Percentiles rank a stretch among this genome's conserved stretches.
Evolutionary conservation across 2,329 filamentous ascomycete genomes (phyloP).

Genomic region (Venturia oleaginea): DNA sequence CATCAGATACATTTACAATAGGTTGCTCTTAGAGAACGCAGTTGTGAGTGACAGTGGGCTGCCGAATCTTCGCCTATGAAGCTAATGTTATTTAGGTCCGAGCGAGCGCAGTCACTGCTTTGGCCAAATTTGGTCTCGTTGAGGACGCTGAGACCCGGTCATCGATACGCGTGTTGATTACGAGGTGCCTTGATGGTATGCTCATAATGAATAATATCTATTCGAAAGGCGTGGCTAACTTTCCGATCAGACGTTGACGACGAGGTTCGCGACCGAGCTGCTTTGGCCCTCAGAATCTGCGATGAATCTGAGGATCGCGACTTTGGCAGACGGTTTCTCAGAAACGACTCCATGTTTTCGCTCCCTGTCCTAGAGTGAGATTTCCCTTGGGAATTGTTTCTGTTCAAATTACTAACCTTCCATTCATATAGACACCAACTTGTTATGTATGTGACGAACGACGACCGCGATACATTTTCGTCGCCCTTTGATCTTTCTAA

Average conservation of each 20-base stretch:
- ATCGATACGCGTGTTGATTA: slow-evolving; percentile 86
- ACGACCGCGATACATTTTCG: slow-evolving; percentile 77
- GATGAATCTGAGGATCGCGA: slow-evolving; percentile 86
- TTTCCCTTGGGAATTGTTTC: background rate
- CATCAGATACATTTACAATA: slow-evolving; percentile 98
- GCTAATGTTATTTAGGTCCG: slow-evolving; percentile 40
- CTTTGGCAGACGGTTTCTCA: slow-evolving; percentile 77
- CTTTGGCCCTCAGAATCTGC: slow-evolving; percentile 59
- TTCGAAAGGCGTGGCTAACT: background rate
- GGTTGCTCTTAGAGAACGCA: slow-evolving; percentile 93
- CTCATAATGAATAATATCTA: background rate
- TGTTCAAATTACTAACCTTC: slow-evolving; percentile 29
- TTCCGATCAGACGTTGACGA: slow-evolving; percentile 67
- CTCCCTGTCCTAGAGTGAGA: slow-evolving; percentile 51
- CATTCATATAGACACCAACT: slow-evolving; percentile 58
- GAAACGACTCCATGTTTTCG: slow-evolving; percentile 95
- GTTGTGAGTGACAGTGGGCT: slow-evolving; percentile 41
- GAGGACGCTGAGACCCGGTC: slow-evolving; percentile 95
- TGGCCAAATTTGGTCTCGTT: slow-evolving; percentile 94
- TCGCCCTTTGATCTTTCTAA: slow-evolving; percentile 81
- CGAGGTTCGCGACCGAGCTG: slow-evolving; percentile 91
- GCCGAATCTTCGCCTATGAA: background rate
- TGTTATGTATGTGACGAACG: slow-evolving; percentile 92
- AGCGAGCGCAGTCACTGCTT: slow-evolving; percentile 86
- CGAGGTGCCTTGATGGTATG: slow-evolving; percentile 66